These are phyloP conservation scores for Moesziomyces parantarcticus DNA, from an alignment of 1,284 basidiomycete genomes.

Conservation along the genomic window DNA sequence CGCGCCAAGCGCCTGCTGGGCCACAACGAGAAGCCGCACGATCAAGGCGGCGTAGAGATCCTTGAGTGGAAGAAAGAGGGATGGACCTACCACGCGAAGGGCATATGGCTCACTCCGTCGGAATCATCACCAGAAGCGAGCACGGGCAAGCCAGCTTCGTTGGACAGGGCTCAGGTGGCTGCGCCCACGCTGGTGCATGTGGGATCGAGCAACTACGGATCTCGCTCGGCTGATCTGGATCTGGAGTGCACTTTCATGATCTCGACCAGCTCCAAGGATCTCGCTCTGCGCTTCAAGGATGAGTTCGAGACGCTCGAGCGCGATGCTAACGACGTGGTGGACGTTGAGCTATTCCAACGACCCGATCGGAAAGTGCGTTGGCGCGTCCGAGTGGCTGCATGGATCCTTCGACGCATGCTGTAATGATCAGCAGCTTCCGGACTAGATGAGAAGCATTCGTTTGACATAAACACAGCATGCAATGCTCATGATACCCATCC, in stretches of 20 bases:
- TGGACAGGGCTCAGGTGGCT: not conserved
- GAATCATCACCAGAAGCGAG: not conserved
- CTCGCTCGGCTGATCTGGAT: slow-evolving; percentile 88
- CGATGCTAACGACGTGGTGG: slow-evolving; percentile 70
- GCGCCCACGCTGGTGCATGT: slow-evolving; percentile 76
- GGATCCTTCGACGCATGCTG: slow-evolving; percentile 60
- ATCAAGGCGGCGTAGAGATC: not conserved
- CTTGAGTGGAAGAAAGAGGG: slow-evolving; percentile 85
- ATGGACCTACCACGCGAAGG: slow-evolving; percentile 99
- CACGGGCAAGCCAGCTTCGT: not conserved
- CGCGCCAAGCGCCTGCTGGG: slow-evolving; percentile 68
- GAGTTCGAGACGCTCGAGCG: slow-evolving; percentile 71
- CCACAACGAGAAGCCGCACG: slow-evolving; percentile 16
- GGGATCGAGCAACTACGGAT: slow-evolving; percentile 95
- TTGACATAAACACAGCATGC: too few relatives aligned
- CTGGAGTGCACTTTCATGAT: slow-evolving; percentile 91
- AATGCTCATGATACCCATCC: slow-evolving; percentile 17
- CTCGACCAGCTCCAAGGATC: slow-evolving; percentile 70
- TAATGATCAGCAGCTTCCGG: slow-evolving; percentile 10
- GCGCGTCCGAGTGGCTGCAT: slow-evolving; percentile 68
- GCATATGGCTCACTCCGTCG: slow-evolving; percentile 66
- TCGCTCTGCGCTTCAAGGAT: slow-evolving; percentile 66
- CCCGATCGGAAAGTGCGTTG: slow-evolving; percentile 76
- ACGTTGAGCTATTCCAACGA: slow-evolving; percentile 70
- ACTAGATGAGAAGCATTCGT: too few relatives aligned